Evolutionary conservation across 805 yeast species (phyloP).

Genomic region (Aciculoconidium aculeatum): DNA sequence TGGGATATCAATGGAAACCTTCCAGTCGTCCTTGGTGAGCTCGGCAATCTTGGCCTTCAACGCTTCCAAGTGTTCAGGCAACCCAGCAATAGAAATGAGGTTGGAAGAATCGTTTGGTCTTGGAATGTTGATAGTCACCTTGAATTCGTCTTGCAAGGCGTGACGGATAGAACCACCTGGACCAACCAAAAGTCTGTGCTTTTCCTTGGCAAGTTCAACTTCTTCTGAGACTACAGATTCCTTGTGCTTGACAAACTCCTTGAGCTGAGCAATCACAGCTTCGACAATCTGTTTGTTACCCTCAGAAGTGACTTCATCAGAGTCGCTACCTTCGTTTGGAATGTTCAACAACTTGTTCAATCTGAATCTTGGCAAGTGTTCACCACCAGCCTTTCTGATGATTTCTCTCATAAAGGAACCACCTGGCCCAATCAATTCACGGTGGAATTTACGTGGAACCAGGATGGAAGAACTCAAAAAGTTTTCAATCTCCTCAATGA

Average conservation of each 20-base stretch:
- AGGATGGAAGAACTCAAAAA: conserved; percentile 49
- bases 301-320: conserved; percentile 52
- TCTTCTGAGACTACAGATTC: conserved; percentile 54
- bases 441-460: conserved; percentile 71
- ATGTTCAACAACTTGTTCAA: conserved; percentile 56
- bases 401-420: conserved; percentile 73
- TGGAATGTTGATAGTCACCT: conserved; percentile 64
- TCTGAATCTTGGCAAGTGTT: conserved; percentile 35
- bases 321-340: conserved; percentile 62
- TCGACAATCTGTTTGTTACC: conserved; percentile 77
- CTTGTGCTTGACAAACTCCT: conserved; percentile 55
- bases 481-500: conserved; percentile 64
- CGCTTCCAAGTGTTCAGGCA: conserved; percentile 56
- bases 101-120: conserved; percentile 46
- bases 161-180: conserved; percentile 74
- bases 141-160: conserved; percentile 61
- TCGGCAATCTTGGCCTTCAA: conserved; percentile 59
- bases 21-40: conserved; percentile 57
- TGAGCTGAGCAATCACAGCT: conserved; percentile 56
- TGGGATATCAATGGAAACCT: conserved; percentile 52
- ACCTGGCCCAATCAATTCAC: conserved; percentile 69
- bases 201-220: conserved; percentile 59
- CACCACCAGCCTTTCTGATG: conserved; percentile 70
- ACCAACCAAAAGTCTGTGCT: conserved; percentile 75
- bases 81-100: conserved; percentile 53